Conservation (phyloP, 2,329 filamentous ascomycete genomes). For the Colletotrichum chlorophyti region DNA sequence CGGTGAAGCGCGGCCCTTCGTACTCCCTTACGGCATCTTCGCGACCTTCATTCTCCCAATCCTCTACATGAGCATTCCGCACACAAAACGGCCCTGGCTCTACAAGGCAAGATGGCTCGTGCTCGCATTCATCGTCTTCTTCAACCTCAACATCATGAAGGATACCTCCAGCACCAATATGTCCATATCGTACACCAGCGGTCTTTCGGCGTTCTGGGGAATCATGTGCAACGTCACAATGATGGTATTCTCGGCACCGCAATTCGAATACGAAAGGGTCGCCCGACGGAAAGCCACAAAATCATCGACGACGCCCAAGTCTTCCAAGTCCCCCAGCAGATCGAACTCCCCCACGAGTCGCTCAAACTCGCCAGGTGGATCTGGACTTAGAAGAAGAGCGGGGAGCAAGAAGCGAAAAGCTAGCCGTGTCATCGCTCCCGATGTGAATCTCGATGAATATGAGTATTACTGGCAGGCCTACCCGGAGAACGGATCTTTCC, state of each 20-base stretch:
- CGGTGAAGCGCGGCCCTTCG: constrained; percentile 52
- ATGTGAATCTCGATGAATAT: constrained; percentile 34
- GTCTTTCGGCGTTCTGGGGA: constrained; percentile 57
- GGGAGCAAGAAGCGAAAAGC: constrained; percentile 16
- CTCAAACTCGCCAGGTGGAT: background rate
- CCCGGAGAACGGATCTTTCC: constrained; percentile 55
- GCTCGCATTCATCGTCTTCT: constrained; percentile 47
- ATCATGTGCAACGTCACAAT: constrained; percentile 56
- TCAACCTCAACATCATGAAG: constrained; percentile 50
- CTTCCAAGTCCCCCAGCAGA: background rate
- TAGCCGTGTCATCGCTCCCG: constrained; percentile 8
- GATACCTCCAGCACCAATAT: constrained; percentile 58
- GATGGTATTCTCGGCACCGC: constrained; percentile 61
- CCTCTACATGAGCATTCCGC: constrained; percentile 63
- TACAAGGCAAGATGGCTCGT: constrained; percentile 59
- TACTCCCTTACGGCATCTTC: constrained; percentile 59
- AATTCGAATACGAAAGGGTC: constrained; percentile 62
- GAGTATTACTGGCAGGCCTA: constrained; percentile 69
- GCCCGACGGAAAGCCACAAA: constrained; percentile 40
- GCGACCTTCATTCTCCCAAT: constrained; percentile 56
- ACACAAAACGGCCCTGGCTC: constrained; percentile 56
- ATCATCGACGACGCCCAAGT: background rate
- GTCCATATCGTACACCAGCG: constrained; percentile 56
- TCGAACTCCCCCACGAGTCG: constrained; percentile 1
- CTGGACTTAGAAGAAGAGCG: constrained; percentile 5